Percentiles rank a stretch among this genome's conserved stretches.
phyloP scores from a whole-genome alignment of 2,329 filamentous ascomycete species.

The Diaporthe sp. region DNA sequence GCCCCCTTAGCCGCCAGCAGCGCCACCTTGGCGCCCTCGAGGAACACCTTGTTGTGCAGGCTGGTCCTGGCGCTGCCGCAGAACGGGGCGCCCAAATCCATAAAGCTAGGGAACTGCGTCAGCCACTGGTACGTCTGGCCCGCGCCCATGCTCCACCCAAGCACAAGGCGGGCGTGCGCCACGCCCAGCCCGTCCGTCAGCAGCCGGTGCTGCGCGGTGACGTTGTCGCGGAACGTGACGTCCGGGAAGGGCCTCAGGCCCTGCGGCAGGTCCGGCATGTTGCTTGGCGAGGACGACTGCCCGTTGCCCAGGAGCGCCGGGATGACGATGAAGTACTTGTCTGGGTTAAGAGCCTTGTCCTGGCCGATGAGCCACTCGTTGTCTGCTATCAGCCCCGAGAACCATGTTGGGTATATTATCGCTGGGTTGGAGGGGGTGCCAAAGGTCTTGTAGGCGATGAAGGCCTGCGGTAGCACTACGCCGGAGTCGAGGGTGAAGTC shows the following conservation, averaged over 20 bases:
- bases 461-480: constrained; percentile 69
- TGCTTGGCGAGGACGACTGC: constrained; percentile 64
- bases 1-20: constrained; percentile 50
- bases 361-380: constrained; percentile 80
- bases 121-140: constrained; percentile 64
- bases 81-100: constrained; percentile 56
- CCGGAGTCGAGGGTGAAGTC: constrained; percentile 76
- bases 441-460: constrained; percentile 82
- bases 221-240: constrained; percentile 60
- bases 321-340: constrained; percentile 59
- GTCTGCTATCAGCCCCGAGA: constrained; percentile 68
- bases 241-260: constrained; percentile 52
- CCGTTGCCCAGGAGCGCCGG: constrained; percentile 63
- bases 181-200: constrained; percentile 52
- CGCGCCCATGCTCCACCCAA: constrained; percentile 69
- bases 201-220: constrained; percentile 59
- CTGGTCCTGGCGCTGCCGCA: constrained; percentile 62
- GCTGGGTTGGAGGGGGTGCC: constrained; percentile 71
- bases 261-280: constrained; percentile 45
- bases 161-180: constrained; percentile 54
- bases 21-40: constrained; percentile 63
- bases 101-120: constrained; percentile 59
- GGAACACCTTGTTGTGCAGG: constrained; percentile 63
- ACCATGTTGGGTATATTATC: constrained; percentile 84
- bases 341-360: constrained; percentile 72